These are phyloP conservation scores for Metarhizium album DNA, from an alignment of 2,329 filamentous ascomycete species.

Conservation along the genomic window DNA sequence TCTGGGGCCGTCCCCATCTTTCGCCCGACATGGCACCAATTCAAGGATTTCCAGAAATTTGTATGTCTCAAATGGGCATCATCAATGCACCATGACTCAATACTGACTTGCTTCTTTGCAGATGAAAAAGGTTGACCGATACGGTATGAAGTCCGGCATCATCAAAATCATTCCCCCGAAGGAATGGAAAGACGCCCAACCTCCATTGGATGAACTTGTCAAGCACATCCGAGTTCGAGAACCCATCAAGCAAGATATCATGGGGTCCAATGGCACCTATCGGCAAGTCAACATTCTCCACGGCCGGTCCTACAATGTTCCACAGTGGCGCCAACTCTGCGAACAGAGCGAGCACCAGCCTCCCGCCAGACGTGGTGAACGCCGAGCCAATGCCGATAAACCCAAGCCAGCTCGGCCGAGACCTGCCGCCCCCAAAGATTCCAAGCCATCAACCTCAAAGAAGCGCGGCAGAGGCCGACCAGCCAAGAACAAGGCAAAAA, in stretches of 20 bases:
- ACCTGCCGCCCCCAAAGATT: constrained; percentile 21
- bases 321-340: constrained; percentile 89
- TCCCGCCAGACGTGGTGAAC: constrained; percentile 77
- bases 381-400: constrained; percentile 51
- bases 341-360: constrained; percentile 95
- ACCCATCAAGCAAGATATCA: constrained; percentile 96
- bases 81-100: constrained; percentile 15
- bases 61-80: constrained; percentile 39
- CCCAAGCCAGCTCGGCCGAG: constrained; percentile 33
- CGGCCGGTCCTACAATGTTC: constrained; percentile 89
- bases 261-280: constrained; percentile 89
- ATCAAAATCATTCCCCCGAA: constrained; percentile 88
- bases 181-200: constrained; percentile 82
- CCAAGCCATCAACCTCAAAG: constrained; percentile 24
- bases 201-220: constrained; percentile 70
- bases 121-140: constrained; percentile 77
- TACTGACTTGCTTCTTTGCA: constrained; percentile 18
- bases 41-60: constrained; percentile 85
- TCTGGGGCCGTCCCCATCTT: constrained; percentile 90
- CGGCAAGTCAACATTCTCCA: constrained; percentile 96
- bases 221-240: constrained; percentile 92
- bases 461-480: constrained; percentile 31
- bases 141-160: constrained; percentile 96
- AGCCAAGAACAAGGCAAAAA: constrained; percentile 25
- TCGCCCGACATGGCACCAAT: constrained; percentile 89